Evolutionary conservation across 768 basidiomycete species (phyloP), one percentile per base, ranked within the genome.

Genomic region (Auricularia sp.): DNA sequence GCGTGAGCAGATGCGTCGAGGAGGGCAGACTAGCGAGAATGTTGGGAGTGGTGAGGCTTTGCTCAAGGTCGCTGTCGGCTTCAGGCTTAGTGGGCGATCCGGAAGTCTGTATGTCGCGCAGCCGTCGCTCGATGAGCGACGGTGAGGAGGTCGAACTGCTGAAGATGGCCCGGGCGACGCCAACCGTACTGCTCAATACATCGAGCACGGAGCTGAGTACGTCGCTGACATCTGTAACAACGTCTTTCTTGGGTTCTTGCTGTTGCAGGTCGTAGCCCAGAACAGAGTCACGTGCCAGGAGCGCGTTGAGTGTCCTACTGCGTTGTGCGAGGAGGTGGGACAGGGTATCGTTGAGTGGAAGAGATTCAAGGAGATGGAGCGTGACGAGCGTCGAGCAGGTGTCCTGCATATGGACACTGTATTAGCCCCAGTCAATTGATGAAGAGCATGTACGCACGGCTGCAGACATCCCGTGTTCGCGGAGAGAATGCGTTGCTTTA

Each of bases 281-380:
- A 67, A 34, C 65, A 5, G 68, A 64, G 61, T 64, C 33, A 51
- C 63, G 68, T 0, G 66, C 42, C 3, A 85, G 75, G 29, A 79
- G 64, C 11, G 74, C 69, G 23, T 83, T 78, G 4, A 91, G 73
- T 3, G 83, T 80, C 72, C 83, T 85, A 33, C 82, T 79, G 7
- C 90, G 83, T 72, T 97, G 93, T 0, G 79, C 73, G 3, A 97
- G 82, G 64, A 91, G 83, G 3, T 87, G 81, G 3, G 80, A 76
- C 36, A 95, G 76, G 0, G 89, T 86, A 61, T 94, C 91, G 23
- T 78, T 72, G 8, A 95, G 76, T 5, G 93, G 90, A 58, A 87
- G 80, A 5, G 91, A 92, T 70, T 97, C 94, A 34, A 98, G 81
- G n/a, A 97, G 80, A 72, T 95, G 87, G 53, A 98, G 81, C 0